Conservation (phyloP, 2,329 filamentous ascomycete genomes). For the Alternaria brassicae region DNA sequence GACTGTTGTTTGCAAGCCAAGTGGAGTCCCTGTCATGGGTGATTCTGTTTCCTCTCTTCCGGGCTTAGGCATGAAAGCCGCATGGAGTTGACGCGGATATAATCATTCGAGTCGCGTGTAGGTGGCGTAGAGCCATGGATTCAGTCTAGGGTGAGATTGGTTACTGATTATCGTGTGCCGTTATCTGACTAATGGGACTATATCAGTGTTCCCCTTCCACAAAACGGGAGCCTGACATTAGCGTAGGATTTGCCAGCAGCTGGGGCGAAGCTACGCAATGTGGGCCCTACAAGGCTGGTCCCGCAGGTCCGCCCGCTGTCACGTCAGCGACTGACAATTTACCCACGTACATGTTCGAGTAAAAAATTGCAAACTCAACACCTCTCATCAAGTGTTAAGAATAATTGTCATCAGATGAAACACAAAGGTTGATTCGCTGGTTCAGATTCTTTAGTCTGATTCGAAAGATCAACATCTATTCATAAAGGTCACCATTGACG, state of each 20-base stretch:
- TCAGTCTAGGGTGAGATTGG: neutral
- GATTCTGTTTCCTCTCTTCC: neutral
- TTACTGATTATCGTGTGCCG: neutral
- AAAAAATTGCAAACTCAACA: neutral
- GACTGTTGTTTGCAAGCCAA: neutral
- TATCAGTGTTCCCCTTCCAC: neutral
- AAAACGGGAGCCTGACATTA: neutral
- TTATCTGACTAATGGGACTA: neutral
- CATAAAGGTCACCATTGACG: too few relatives aligned
- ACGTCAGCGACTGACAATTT: neutral
- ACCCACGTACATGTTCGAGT: neutral
- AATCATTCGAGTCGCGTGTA: neutral
- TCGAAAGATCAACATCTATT: too few relatives aligned
- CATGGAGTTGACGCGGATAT: too few relatives aligned
- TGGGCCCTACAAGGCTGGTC: neutral
- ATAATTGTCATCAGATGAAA: rapidly evolving
- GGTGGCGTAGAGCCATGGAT: neutral
- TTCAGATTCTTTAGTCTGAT: too few relatives aligned
- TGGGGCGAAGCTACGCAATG: neutral
- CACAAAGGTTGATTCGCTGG: neutral
- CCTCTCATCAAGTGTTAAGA: neutral
- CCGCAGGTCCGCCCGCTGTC: neutral
- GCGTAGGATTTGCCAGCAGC: neutral
- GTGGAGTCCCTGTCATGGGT: neutral
- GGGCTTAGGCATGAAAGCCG: neutral